Evolutionary conservation across 2,329 filamentous ascomycete species (phyloP), one percentile per base, ranked within the genome.

Genomic region (Colletotrichum limetticola): DNA sequence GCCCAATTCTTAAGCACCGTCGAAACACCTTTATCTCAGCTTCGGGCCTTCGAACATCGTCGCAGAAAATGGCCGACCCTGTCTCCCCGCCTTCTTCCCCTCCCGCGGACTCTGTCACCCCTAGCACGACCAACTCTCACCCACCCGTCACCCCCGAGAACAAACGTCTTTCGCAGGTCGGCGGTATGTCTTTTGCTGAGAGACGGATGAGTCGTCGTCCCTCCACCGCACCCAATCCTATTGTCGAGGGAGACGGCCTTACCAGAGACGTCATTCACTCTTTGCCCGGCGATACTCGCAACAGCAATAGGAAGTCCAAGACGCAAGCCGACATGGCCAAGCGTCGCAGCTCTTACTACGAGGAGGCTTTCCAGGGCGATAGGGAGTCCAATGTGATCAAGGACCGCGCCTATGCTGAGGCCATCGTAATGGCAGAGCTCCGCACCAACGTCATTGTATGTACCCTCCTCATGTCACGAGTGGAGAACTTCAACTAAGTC

Each of bases 371-470:
- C 72, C 80, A 81, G 28, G 78, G 77, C 53, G 78, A 79, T 68
- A 76, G 78, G 56, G 77, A 79, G 58, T 70, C 78, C 26, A 83
- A 80, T 65, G 78, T 81, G 24, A 78, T 82, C 22, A 84, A 82
- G 73, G 86, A 87, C 63, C 85, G 85, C n/a, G 80, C 91, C 14
- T 83, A 83, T 7, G 85, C 86, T 69, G 87, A 90, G 74, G 88
- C 89, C 1, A 84, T 91, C 42, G 87, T 94, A 57, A 83, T 92
- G 74, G 90, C 88, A 30, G 92, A 93, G 77, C 80, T 94, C 37
- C 89, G 87, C 78, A 90, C 91, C 5, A 93, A 92, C 75, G 88
- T 89, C 52, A 89, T 89, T 76, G 91, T 93, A 82, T 76, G 87
- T 83, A 6, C 14, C 14, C 9, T 56, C 16, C 32, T 37, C n/a